A percentile compares a stretch with the other conserved stretches of the same genome.
These are phyloP conservation scores for Taphrina flavorubra DNA, from an alignment of 1,139 yeast species.

Conservation along the genomic window DNA sequence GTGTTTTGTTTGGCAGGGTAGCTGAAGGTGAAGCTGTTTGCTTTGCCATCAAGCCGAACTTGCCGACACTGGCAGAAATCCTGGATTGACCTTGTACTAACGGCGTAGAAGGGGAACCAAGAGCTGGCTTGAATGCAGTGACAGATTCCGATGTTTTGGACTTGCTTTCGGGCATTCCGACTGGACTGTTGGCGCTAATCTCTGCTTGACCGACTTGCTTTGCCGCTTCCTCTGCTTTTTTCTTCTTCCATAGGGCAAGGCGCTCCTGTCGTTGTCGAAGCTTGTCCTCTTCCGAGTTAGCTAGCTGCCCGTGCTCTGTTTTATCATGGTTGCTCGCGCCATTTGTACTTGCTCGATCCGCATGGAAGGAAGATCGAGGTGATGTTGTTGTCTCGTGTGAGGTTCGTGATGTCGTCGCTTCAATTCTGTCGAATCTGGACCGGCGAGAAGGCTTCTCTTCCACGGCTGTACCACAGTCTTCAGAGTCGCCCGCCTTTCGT, in stretches of 20 bases:
- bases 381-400: background rate
- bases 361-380: background rate
- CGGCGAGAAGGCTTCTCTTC: background rate
- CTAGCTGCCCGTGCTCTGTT: background rate
- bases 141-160: background rate
- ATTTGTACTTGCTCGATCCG: background rate
- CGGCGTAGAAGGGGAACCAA: background rate
- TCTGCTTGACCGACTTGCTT: slow-evolving; percentile 3
- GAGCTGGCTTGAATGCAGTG: slow-evolving; percentile 1
- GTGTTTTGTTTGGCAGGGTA: slow-evolving; percentile 1
- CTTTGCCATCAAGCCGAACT: background rate
- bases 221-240: slow-evolving; percentile 50
- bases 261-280: slow-evolving; percentile 52
- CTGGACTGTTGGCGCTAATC: background rate
- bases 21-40: background rate
- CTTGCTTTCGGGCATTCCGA: background rate
- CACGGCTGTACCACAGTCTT: background rate
- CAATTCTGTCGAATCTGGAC: slow-evolving; percentile 2
- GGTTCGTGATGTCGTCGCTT: background rate
- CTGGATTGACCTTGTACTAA: background rate
- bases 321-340: background rate
- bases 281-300: slow-evolving; percentile 48
- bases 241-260: slow-evolving; percentile 54
- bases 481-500: slow-evolving; percentile 8
- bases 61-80: background rate